phyloP scores from a whole-genome alignment of 2,329 filamentous ascomycete genomes.

The Stagonosporopsis vannaccii region DNA sequence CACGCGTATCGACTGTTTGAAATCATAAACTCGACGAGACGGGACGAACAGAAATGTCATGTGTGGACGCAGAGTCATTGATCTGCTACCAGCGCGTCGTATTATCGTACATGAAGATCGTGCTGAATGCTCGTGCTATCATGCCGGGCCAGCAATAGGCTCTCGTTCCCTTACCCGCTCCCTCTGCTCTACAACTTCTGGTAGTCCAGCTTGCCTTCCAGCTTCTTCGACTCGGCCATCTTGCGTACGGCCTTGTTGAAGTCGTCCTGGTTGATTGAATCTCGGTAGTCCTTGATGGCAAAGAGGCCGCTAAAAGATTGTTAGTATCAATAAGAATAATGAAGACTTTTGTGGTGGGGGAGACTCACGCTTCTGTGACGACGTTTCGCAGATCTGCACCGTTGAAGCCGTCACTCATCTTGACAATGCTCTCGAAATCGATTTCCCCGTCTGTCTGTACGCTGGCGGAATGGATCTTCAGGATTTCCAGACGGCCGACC shows the following conservation, averaged over 20 bases:
- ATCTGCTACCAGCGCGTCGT: conserved; percentile 22
- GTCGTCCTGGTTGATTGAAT: conserved; percentile 96
- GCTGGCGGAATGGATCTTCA: conserved; percentile 93
- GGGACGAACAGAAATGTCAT: too few relatives aligned
- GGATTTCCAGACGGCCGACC: conserved; percentile 91
- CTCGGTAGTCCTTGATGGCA: conserved; percentile 97
- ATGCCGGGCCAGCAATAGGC: conserved; percentile 28
- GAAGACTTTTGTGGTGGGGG: too few relatives aligned
- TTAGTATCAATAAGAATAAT: conserved; percentile 28
- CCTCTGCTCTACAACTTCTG: conserved; percentile 78
- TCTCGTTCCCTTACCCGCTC: background rate
- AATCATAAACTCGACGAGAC: too few relatives aligned
- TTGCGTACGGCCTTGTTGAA: conserved; percentile 99
- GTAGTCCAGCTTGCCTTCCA: conserved; percentile 98
- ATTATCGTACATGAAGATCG: conserved; percentile 38
- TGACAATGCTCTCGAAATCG: conserved; percentile 98
- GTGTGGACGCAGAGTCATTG: conserved; percentile 12
- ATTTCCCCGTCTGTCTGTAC: conserved; percentile 93
- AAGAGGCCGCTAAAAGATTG: conserved; percentile 75
- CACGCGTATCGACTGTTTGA: background rate
- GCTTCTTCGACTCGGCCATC: conserved; percentile 95
- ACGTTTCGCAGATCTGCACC: conserved; percentile 97
- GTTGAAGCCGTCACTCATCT: conserved; percentile 99
- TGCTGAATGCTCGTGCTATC: conserved; percentile 23
- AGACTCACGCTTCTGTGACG: conserved; percentile 92